These are phyloP conservation scores for Candida sp. DNA, from an alignment of 1,139 yeast genomes.

Conservation along the genomic window DNA sequence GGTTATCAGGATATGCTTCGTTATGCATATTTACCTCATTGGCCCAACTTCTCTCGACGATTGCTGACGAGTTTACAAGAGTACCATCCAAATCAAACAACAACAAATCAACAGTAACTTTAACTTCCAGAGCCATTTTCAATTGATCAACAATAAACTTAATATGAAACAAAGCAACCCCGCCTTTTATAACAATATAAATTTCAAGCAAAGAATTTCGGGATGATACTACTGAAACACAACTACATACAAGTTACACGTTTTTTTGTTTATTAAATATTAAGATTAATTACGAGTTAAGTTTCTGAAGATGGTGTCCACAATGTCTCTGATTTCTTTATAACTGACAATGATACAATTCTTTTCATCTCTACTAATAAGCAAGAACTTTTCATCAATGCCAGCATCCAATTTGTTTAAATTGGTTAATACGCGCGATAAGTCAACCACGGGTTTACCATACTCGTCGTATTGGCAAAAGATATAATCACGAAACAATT, in stretches of 20 bases:
- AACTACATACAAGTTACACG: neutral
- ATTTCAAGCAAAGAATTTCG: too few species aligned
- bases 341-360: slow-evolving; percentile 78
- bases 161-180: too few species aligned
- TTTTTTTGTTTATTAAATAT: neutral
- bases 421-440: slow-evolving; percentile 75
- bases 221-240: neutral
- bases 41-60: slow-evolving; percentile 18
- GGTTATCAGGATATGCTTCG: slow-evolving; percentile 5
- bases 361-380: slow-evolving; percentile 82
- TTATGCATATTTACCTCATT: slow-evolving; percentile 13
- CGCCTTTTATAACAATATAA: too few species aligned
- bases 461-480: slow-evolving; percentile 80
- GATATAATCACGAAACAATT: slow-evolving; percentile 77
- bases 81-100: slow-evolving; percentile 21
- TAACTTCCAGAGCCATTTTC: neutral
- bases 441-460: slow-evolving; percentile 77
- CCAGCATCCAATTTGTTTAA: slow-evolving; percentile 94
- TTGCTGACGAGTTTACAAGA: slow-evolving; percentile 16
- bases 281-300: slow-evolving; percentile 25
- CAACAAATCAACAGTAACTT: neutral
- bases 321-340: slow-evolving; percentile 71
- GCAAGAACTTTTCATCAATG: slow-evolving; percentile 72
- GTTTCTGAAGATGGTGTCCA: slow-evolving; percentile 70
- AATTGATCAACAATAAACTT: too few species aligned